Conservation (phyloP, 768 basidiomycete species). For the Agrocybe chaxingu region DNA sequence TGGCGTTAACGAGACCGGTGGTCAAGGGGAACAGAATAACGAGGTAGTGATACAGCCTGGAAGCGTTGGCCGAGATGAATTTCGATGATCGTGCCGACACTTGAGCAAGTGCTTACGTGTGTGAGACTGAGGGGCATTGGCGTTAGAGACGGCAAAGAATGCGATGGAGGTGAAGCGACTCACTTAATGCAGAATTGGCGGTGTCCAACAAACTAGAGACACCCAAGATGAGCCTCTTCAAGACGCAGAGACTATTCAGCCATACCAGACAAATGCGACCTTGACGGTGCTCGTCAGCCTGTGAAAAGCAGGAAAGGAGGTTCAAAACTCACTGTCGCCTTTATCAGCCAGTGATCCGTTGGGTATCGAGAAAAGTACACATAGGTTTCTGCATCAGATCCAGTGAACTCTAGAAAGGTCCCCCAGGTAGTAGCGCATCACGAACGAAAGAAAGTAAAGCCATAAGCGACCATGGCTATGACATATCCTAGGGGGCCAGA, state of each 20-base stretch:
- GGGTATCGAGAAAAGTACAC: conserved; percentile 23
- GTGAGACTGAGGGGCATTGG: too few relatives aligned
- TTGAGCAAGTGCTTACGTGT: too few relatives aligned
- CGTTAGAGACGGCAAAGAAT: neutral
- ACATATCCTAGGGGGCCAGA: conserved; percentile 18
- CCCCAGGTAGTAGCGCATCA: neutral
- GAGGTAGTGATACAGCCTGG: conserved; percentile 23
- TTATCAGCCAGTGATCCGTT: conserved; percentile 8
- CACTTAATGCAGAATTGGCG: conserved; percentile 17
- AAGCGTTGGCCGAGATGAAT: too few relatives aligned
- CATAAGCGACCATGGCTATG: conserved; percentile 21
- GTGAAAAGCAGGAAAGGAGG: too few relatives aligned
- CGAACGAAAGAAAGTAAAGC: conserved; percentile 29
- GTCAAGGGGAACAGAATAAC: conserved; percentile 20
- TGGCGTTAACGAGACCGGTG: conserved; percentile 16
- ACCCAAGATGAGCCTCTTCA: too few relatives aligned
- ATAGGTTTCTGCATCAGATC: conserved; percentile 20
- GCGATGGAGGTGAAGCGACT: conserved; percentile 1
- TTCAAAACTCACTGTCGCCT: conserved; percentile 15
- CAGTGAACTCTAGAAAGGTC: neutral
- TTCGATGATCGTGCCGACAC: too few relatives aligned
- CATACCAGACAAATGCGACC: too few relatives aligned
- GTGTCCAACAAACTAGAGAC: conserved; percentile 16
- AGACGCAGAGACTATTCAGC: too few relatives aligned
- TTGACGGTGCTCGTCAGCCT: too few relatives aligned